phyloP scores from a whole-genome alignment of 1,284 basidiomycete genomes.

The Termitomyces sp. region DNA sequence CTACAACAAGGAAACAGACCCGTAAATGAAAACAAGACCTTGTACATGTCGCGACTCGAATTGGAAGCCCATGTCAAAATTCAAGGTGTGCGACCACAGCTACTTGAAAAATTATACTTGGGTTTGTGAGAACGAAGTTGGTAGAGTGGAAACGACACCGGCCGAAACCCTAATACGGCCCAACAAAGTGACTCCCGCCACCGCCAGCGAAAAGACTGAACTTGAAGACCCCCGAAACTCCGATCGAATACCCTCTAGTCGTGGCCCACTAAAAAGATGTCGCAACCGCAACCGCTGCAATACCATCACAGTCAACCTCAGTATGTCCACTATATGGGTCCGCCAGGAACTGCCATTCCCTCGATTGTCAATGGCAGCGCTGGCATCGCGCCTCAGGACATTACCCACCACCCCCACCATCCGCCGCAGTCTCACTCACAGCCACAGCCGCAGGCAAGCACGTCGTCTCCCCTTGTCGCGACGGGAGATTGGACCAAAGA shows the following conservation, averaged over 20 bases:
- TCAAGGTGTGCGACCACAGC: too few species aligned
- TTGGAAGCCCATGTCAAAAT: too few species aligned
- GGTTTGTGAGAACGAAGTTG: too few species aligned
- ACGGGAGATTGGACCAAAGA: constrained; percentile 81
- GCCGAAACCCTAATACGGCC: too few species aligned
- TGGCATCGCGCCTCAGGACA: constrained; percentile 21
- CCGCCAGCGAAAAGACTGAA: constrained; percentile 12
- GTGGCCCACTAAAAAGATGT: constrained; percentile 19
- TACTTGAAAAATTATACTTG: too few species aligned
- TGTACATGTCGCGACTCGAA: too few species aligned
- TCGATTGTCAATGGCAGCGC: constrained; percentile 15
- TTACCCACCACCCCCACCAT: constrained; percentile 16
- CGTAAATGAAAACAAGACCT: too few species aligned
- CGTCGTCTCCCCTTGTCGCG: constrained; percentile 50
- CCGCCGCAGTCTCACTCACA: constrained; percentile 19
- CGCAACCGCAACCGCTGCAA: constrained; percentile 36
- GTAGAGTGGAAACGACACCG: too few species aligned
- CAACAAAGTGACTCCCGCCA: constrained; percentile 11
- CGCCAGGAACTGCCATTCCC: constrained; percentile 19
- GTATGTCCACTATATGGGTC: constrained; percentile 38
- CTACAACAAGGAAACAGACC: background rate
- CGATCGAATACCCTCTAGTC: constrained; percentile 20
- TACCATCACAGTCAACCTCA: constrained; percentile 32
- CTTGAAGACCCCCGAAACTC: constrained; percentile 25
- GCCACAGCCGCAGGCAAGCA: constrained; percentile 17